Conservation (phyloP, 306 rosid genomes). For the Prinsepia uniflora region DNA sequence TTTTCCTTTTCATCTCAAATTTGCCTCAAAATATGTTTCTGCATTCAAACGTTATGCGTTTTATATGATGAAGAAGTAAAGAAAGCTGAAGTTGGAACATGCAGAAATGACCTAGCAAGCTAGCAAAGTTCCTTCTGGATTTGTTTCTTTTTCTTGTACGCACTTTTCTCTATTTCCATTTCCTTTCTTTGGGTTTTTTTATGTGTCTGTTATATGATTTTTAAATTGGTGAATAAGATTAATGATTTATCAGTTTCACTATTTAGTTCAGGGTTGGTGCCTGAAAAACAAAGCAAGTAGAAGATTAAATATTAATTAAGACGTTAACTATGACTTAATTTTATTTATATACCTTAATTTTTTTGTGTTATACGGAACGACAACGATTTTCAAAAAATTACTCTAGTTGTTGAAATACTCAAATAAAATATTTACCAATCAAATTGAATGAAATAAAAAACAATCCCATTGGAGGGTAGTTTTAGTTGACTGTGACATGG, state of each 20-base stretch:
- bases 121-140: constrained; percentile 4
- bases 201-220: not conserved
- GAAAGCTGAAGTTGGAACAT: not conserved
- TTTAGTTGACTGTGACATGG: not conserved
- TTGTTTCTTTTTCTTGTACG: not conserved
- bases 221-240: not conserved
- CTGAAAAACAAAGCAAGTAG: not conserved
- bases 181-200: not conserved
- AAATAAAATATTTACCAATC: not conserved
- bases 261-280: not conserved
- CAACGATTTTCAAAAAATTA: too few relatives aligned
- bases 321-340: not conserved
- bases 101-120: constrained; percentile 20
- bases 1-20: not conserved
- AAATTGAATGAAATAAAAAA: not conserved
- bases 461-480: not conserved
- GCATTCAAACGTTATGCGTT: not conserved
- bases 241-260: not conserved
- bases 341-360: too few relatives aligned
- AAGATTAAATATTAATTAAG: not conserved
- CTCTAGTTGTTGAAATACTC: too few relatives aligned
- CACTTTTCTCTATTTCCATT: too few relatives aligned
- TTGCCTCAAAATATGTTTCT: not conserved
- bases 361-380: too few relatives aligned
- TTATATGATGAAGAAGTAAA: not conserved